phyloP scores from a whole-genome alignment of 2,329 filamentous ascomycete species.

The Malbranchea cinnamomea region DNA sequence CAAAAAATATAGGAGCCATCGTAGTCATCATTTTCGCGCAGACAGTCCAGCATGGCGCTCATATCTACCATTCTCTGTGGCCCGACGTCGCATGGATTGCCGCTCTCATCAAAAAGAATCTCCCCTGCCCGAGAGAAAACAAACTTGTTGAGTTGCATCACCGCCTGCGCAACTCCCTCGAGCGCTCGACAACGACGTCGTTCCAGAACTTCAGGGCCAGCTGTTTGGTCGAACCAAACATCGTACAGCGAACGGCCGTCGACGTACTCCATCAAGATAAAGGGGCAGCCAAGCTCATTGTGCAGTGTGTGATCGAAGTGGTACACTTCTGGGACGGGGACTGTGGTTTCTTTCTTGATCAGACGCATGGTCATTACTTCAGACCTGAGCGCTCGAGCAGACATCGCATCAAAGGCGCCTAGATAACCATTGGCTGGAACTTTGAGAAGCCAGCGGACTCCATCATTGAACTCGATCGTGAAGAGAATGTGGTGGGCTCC shows the following conservation, averaged over 20 bases:
- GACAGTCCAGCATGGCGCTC: constrained; percentile 3
- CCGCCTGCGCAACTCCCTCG: constrained; percentile 10
- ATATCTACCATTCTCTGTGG: constrained; percentile 3
- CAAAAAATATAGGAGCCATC: constrained; percentile 4
- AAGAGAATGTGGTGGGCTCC: constrained; percentile 15
- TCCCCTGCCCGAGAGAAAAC: constrained; percentile 7
- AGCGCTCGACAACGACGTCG: constrained; percentile 9
- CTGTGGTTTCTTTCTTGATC: constrained; percentile 16
- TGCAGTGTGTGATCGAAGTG: constrained; percentile 14
- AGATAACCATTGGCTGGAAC: constrained; percentile 12
- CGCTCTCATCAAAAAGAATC: constrained; percentile 8
- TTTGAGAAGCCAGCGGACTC: constrained; percentile 13
- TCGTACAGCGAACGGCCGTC: constrained; percentile 14
- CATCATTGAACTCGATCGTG: constrained; percentile 11
- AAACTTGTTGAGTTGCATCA: constrained; percentile 12
- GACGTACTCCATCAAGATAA: constrained; percentile 16
- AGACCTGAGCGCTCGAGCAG: constrained; percentile 10
- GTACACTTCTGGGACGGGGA: constrained; percentile 18
- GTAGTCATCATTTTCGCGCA: constrained; percentile 1
- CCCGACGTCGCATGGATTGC: constrained; percentile 4
- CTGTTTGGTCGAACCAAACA: constrained; percentile 15
- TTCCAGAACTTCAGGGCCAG: constrained; percentile 1
- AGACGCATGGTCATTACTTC: constrained; percentile 19
- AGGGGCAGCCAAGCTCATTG: constrained; percentile 15
- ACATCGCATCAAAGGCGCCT: constrained; percentile 11